Evolutionary conservation across 805 yeast genomes (phyloP).

Genomic region (Saturnispora hagleri): DNA sequence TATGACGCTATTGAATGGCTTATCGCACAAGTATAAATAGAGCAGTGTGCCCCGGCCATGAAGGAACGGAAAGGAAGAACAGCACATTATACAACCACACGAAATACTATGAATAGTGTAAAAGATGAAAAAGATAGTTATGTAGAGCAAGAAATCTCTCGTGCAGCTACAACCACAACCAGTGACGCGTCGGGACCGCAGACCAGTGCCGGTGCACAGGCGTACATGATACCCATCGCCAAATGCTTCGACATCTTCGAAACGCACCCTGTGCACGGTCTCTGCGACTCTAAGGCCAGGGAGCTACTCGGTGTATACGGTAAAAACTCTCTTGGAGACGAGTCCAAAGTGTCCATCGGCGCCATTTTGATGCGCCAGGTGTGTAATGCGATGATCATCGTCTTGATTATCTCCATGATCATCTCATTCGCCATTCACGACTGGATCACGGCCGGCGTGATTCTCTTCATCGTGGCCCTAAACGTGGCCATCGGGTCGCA

Average conservation of each 20-base stretch:
- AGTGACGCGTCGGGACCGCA: not conserved
- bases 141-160: slow-evolving; percentile 8
- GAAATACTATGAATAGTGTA: not conserved
- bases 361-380: slow-evolving; percentile 56
- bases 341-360: slow-evolving; percentile 41
- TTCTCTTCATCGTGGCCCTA: slow-evolving; percentile 54
- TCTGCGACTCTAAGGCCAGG: slow-evolving; percentile 29
- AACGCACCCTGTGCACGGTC: slow-evolving; percentile 42
- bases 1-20: not conserved
- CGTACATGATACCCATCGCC: slow-evolving; percentile 17
- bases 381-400: slow-evolving; percentile 73
- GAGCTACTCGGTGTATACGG: slow-evolving; percentile 35
- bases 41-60: not conserved
- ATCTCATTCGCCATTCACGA: slow-evolving; percentile 66
- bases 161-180: slow-evolving; percentile 5
- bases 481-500: slow-evolving; percentile 59
- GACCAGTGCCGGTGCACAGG: slow-evolving; percentile 12
- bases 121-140: slow-evolving; percentile 9
- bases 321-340: slow-evolving; percentile 53
- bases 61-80: not conserved
- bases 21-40: not conserved
- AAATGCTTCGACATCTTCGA: slow-evolving; percentile 16
- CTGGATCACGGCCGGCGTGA: slow-evolving; percentile 79
- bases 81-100: not conserved
- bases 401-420: slow-evolving; percentile 56